phyloP scores from a whole-genome alignment of 2,329 filamentous ascomycete genomes.

The Lachnellula occidentalis region DNA sequence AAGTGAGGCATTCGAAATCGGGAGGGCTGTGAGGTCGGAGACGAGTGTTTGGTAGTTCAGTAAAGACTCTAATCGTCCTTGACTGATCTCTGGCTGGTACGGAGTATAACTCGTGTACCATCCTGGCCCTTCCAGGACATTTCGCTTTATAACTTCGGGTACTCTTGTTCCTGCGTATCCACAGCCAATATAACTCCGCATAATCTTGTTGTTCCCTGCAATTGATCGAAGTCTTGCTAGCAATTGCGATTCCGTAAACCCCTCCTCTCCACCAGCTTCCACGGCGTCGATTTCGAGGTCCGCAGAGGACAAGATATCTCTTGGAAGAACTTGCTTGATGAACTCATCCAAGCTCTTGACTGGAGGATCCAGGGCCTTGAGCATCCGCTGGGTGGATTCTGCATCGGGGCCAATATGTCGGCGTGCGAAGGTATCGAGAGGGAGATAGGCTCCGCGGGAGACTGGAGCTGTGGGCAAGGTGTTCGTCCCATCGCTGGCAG shows the following conservation, averaged over 20 bases:
- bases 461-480: conserved; percentile 12
- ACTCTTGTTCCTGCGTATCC: conserved; percentile 87
- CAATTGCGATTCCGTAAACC: conserved; percentile 52
- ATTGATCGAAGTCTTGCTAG: conserved; percentile 48
- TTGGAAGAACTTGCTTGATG: conserved; percentile 75
- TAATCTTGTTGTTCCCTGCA: conserved; percentile 53
- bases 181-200: conserved; percentile 70
- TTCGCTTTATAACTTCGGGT: conserved; percentile 86
- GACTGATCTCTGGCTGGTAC: conserved; percentile 95
- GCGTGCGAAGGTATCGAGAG: conserved; percentile 59
- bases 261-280: conserved; percentile 31
- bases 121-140: conserved; percentile 84
- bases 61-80: conserved; percentile 85
- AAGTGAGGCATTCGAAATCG: conserved; percentile 85
- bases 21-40: conserved; percentile 77
- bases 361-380: conserved; percentile 70
- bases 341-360: conserved; percentile 73
- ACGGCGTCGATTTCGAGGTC: conserved; percentile 50
- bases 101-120: conserved; percentile 99
- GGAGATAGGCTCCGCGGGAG: conserved; percentile 36
- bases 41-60: conserved; percentile 96
- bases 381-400: conserved; percentile 68
- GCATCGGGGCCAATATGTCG: conserved; percentile 84
- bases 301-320: conserved; percentile 66
- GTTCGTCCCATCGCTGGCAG: conserved; percentile 26